A percentile compares a stretch with the other conserved stretches of the same genome.
Conservation (phyloP, 176 grass and related monocot species). For the Aechmea fasciata region DNA sequence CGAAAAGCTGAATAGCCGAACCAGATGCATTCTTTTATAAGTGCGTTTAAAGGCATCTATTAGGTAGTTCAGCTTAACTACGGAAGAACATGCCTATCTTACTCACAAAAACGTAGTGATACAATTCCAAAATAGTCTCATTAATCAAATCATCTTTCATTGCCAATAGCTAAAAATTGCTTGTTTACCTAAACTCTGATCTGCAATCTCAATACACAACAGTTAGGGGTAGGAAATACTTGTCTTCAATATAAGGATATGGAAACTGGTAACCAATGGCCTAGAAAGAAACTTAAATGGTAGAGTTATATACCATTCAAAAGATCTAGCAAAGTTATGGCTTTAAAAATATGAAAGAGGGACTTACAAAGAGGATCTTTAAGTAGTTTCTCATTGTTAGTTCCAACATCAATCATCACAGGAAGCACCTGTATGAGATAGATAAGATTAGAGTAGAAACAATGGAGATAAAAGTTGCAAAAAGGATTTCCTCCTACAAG, state of each 20-base stretch:
- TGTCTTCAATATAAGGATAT: neutral
- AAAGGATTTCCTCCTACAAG: neutral
- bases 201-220: too few relatives aligned
- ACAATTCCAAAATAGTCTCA: too few relatives aligned
- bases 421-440: conserved; percentile 73
- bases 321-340: neutral
- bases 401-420: conserved; percentile 99
- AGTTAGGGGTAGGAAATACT: too few relatives aligned
- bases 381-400: conserved; percentile 87
- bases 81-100: too few relatives aligned
- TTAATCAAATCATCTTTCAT: too few relatives aligned
- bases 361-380: conserved; percentile 91
- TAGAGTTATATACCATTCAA: neutral
- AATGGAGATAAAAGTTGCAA: neutral
- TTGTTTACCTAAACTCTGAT: too few relatives aligned
- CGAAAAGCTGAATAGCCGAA: too few relatives aligned
- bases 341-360: conserved; percentile 15
- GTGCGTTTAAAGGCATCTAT: too few relatives aligned
- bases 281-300: neutral
- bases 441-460: conserved; percentile 12
- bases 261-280: neutral
- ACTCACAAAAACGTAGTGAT: too few relatives aligned
- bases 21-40: too few relatives aligned
- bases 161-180: too few relatives aligned
- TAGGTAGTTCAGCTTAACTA: too few relatives aligned